Conservation (phyloP, 2,329 filamentous ascomycete species). For the Hirsutella minnesotensis region DNA sequence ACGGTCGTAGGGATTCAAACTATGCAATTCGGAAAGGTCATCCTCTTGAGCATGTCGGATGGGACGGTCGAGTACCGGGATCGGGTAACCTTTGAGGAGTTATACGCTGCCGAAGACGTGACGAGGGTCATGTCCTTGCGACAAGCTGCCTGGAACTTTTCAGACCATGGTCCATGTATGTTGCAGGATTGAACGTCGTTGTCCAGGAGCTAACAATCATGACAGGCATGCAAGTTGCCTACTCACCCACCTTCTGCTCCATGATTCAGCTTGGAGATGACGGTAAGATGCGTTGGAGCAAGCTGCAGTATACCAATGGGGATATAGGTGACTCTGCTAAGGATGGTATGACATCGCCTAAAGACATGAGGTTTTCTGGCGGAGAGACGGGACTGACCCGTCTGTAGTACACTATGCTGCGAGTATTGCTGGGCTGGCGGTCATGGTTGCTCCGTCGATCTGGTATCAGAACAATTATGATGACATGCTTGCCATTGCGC, state of each 20-base stretch:
- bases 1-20: constrained; percentile 56
- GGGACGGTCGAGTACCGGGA: constrained; percentile 74
- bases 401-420: constrained; percentile 46
- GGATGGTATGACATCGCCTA: constrained; percentile 27
- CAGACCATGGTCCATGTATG: constrained; percentile 53
- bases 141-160: constrained; percentile 68
- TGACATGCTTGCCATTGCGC: constrained; percentile 60
- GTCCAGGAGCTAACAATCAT: constrained; percentile 6
- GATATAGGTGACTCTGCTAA: constrained; percentile 36
- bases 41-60: constrained; percentile 68
- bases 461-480: constrained; percentile 44
- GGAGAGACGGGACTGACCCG: too few relatives aligned
- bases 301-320: constrained; percentile 34
- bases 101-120: constrained; percentile 52
- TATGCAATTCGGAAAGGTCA: constrained; percentile 56
- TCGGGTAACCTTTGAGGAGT: constrained; percentile 56
- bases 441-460: constrained; percentile 34
- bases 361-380: too few relatives aligned
- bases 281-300: constrained; percentile 47
- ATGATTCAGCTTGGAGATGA: constrained; percentile 47
- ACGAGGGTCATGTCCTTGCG: constrained; percentile 57
- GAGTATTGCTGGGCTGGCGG: constrained; percentile 49
- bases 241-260: constrained; percentile 50
- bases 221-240: constrained; percentile 44
- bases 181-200: background rate